Conservation (phyloP, 768 basidiomycete genomes). For the Lentinula lateritia region DNA sequence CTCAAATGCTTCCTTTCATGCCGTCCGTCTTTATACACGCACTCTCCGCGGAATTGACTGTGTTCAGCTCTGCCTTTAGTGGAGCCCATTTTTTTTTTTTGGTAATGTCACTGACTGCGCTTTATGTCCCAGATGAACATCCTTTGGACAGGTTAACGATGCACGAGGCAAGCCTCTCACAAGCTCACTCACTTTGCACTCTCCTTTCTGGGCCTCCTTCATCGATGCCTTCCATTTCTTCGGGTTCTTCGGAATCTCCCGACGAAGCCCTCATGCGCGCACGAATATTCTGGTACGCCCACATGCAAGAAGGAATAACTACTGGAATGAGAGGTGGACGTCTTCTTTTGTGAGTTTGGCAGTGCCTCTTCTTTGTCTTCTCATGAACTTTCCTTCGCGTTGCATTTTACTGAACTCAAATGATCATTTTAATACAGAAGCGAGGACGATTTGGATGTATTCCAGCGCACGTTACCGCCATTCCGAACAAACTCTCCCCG, state of each 20-base stretch:
- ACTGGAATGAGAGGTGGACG: slow-evolving; percentile 83
- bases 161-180: slow-evolving; percentile 79
- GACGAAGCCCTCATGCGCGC: slow-evolving; percentile 65
- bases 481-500: slow-evolving; percentile 16
- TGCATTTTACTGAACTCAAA: slow-evolving; percentile 2
- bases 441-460: slow-evolving; percentile 70
- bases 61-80: background rate
- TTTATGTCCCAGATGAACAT: slow-evolving; percentile 30
- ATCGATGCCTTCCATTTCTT: slow-evolving; percentile 27
- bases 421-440: slow-evolving; percentile 35
- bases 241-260: slow-evolving; percentile 32
- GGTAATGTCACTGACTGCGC: background rate
- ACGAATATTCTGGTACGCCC: slow-evolving; percentile 86
- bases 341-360: slow-evolving; percentile 59
- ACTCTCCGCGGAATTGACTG: background rate
- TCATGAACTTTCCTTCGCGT: background rate
- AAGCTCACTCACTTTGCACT: slow-evolving; percentile 72
- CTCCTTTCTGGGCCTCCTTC: slow-evolving; percentile 32
- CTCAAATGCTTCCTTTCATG: background rate
- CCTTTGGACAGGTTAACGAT: slow-evolving; percentile 52
- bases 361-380: background rate
- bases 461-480: slow-evolving; percentile 59
- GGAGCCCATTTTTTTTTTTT: background rate
- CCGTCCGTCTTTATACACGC: background rate
- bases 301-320: slow-evolving; percentile 79